phyloP scores from a whole-genome alignment of 2,329 filamentous ascomycete genomes.

The Cercospora sojina region DNA sequence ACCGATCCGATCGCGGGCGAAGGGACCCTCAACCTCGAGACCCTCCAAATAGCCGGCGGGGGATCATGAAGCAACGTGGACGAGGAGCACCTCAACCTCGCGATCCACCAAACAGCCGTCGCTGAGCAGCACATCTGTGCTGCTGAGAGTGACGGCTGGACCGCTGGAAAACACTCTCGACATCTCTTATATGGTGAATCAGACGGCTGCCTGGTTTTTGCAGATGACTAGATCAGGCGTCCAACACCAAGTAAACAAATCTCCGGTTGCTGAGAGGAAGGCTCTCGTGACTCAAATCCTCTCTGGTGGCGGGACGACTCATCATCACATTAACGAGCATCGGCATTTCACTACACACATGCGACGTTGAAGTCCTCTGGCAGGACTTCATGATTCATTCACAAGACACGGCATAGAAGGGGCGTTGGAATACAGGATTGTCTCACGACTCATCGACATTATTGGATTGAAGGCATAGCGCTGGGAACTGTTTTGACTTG shows the following conservation, averaged over 20 bases:
- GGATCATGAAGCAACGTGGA: background rate
- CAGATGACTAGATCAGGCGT: conserved; percentile 4
- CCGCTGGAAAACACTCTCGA: conserved; percentile 11
- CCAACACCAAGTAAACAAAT: background rate
- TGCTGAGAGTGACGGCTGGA: conserved; percentile 11
- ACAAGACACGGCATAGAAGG: background rate
- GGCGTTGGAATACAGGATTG: background rate
- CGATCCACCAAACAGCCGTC: conserved; percentile 8
- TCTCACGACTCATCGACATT: conserved; percentile 9
- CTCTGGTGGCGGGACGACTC: conserved; percentile 2
- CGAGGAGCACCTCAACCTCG: background rate
- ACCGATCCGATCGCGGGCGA: background rate
- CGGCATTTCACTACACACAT: background rate
- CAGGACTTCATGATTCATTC: background rate
- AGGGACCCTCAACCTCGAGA: conserved; percentile 8
- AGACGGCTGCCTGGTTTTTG: background rate
- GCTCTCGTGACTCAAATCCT: background rate
- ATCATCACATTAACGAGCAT: background rate
- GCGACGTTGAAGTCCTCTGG: background rate
- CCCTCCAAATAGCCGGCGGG: conserved; percentile 1
- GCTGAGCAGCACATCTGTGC: background rate
- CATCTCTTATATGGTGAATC: background rate
- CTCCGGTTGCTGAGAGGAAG: background rate
- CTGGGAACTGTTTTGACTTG: background rate
- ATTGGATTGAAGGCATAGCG: conserved; percentile 8